phyloP scores from a whole-genome alignment of 2,329 filamentous ascomycete genomes.

The Triangularia setosa region DNA sequence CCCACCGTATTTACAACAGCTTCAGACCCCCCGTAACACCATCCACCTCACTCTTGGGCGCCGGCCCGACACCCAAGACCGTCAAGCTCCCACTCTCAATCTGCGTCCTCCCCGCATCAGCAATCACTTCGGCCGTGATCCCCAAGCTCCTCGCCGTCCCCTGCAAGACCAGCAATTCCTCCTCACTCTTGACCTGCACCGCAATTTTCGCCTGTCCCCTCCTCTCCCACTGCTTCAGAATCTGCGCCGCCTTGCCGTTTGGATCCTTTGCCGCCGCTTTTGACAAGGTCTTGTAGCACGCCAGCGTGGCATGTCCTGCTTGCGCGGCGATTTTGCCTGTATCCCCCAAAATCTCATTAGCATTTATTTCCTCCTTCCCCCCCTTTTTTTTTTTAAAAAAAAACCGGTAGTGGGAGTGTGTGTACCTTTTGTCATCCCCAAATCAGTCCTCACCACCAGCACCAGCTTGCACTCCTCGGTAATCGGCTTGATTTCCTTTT shows the following conservation, averaged over 20 bases:
- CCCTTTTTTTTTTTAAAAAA: not conserved
- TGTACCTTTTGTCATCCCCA: conserved; percentile 95
- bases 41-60: conserved; percentile 82
- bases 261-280: conserved; percentile 48
- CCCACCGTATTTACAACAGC: conserved; percentile 71
- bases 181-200: conserved; percentile 80
- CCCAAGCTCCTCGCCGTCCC: conserved; percentile 78
- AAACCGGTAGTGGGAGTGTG: conserved; percentile 3
- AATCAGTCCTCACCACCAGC: conserved; percentile 84
- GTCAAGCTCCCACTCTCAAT: conserved; percentile 91
- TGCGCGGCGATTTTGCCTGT: conserved; percentile 95
- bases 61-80: conserved; percentile 78
- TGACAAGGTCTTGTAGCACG: conserved; percentile 86
- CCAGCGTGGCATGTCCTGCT: conserved; percentile 91
- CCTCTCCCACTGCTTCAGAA: conserved; percentile 81
- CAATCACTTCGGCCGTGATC: conserved; percentile 82
- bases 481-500: conserved; percentile 21
- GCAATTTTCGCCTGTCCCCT: conserved; percentile 91
- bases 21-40: conserved; percentile 81
- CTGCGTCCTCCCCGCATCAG: conserved; percentile 95
- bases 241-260: conserved; percentile 50
- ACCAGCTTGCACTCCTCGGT: conserved; percentile 91
- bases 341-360: not conserved
- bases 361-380: not conserved
- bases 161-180: conserved; percentile 70